Conservation (phyloP, 2,329 filamentous ascomycete species). For the Penicillium sp. region DNA sequence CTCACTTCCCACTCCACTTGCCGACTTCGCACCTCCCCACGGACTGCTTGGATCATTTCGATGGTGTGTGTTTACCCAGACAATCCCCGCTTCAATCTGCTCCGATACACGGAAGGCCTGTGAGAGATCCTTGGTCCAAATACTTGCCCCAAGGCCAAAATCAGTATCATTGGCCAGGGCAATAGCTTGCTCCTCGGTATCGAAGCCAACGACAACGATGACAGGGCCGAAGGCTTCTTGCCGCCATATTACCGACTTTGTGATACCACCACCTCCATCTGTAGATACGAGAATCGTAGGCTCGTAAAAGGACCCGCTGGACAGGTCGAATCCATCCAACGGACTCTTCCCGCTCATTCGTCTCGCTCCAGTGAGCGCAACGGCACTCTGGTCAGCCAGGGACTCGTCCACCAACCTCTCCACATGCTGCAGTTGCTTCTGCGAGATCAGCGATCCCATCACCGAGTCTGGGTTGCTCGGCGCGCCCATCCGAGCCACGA, state of each 20-base stretch:
- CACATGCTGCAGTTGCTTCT: conserved; percentile 14
- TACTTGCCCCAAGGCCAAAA: conserved; percentile 51
- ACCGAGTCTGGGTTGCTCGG: conserved; percentile 15
- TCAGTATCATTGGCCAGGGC: conserved; percentile 50
- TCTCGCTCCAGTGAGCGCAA: conserved; percentile 9
- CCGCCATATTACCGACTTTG: conserved; percentile 31
- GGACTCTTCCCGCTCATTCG: conserved; percentile 13
- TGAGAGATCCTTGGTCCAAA: conserved; percentile 52
- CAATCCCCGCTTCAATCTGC: conserved; percentile 50
- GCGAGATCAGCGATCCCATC: conserved; percentile 21
- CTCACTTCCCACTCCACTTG: conserved; percentile 67
- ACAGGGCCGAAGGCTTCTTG: conserved; percentile 54
- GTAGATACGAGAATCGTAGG: conserved; percentile 16
- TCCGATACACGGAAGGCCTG: conserved; percentile 50
- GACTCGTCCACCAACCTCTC: conserved; percentile 11
- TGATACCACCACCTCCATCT: conserved; percentile 5
- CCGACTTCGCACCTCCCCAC: conserved; percentile 63
- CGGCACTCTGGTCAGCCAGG: not conserved
- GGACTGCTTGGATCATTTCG: conserved; percentile 69
- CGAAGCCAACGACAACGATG: conserved; percentile 49
- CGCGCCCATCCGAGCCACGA: conserved; percentile 15
- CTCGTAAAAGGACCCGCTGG: conserved; percentile 19
- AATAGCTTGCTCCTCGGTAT: conserved; percentile 49
- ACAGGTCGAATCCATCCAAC: conserved; percentile 17
- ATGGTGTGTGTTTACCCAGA: conserved; percentile 58